phyloP scores from a whole-genome alignment of 306 rosid species.

The Glycyrrhiza uralensis region DNA sequence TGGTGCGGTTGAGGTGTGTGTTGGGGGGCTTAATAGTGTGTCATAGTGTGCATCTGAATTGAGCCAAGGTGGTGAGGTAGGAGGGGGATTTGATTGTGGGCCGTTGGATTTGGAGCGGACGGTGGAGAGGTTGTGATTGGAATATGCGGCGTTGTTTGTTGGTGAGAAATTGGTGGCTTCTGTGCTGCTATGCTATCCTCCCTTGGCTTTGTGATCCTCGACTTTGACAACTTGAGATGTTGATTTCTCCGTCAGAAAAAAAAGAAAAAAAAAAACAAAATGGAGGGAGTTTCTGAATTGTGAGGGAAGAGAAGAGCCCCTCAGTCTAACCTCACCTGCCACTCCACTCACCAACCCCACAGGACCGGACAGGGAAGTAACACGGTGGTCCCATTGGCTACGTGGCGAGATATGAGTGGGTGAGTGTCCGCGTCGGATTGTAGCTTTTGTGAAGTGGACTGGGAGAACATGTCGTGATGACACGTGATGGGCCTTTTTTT shows the following conservation, averaged over 20 bases:
- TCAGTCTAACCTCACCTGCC: neutral
- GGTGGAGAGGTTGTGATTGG: slow-evolving; percentile 28
- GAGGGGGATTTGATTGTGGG: slow-evolving; percentile 13
- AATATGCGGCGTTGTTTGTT: slow-evolving; percentile 36
- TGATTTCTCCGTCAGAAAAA: slow-evolving; percentile 34
- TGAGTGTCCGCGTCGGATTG: neutral
- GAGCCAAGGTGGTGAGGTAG: neutral
- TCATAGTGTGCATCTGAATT: neutral
- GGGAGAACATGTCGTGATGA: neutral
- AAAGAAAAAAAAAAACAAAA: no score
- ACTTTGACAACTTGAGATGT: neutral
- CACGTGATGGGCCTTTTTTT: no score
- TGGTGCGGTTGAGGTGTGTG: slow-evolving; percentile 1
- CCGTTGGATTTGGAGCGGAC: slow-evolving; percentile 41
- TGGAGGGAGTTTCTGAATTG: no score
- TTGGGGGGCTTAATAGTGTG: neutral
- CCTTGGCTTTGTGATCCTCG: slow-evolving; percentile 38
- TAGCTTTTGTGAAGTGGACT: neutral
- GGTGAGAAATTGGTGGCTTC: slow-evolving; percentile 34
- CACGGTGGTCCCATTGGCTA: neutral
- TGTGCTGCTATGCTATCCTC: neutral
- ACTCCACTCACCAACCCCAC: neutral
- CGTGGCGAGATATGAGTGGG: slow-evolving; percentile 2
- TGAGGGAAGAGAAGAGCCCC: neutral
- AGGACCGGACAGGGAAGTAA: neutral